Conservation (phyloP, 2,329 filamentous ascomycete species). For the Fusarium sp. region DNA sequence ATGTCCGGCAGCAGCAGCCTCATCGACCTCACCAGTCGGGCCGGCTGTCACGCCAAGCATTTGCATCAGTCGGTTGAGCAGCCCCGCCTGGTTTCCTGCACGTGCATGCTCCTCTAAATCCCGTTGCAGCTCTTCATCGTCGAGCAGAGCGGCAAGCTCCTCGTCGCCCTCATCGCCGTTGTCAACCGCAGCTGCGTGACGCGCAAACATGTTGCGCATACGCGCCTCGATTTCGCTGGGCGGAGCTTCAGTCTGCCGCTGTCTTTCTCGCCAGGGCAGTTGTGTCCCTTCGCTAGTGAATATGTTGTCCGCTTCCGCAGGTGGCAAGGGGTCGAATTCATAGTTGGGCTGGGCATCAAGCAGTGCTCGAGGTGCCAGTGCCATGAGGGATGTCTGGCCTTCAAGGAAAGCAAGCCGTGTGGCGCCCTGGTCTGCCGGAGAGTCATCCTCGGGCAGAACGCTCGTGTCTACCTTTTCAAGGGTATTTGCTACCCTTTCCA, state of each 20-base stretch:
- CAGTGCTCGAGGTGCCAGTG: conserved; percentile 74
- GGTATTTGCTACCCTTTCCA: conserved; percentile 76
- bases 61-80: conserved; percentile 33
- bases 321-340: conserved; percentile 86
- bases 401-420: conserved; percentile 84
- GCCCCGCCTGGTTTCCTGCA: conserved; percentile 43
- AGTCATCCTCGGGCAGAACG: conserved; percentile 55
- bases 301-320: conserved; percentile 65
- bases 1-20: conserved; percentile 22
- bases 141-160: conserved; percentile 42
- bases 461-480: conserved; percentile 58
- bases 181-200: conserved; percentile 30
- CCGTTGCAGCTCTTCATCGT: conserved; percentile 50
- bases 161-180: conserved; percentile 43
- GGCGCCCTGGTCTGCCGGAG: conserved; percentile 60
- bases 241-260: conserved; percentile 3
- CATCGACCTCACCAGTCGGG: conserved; percentile 28
- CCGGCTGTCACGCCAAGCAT: conserved; percentile 29
- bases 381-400: conserved; percentile 78
- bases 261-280: conserved; percentile 29
- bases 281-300: conserved; percentile 41
- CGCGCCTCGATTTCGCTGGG: conserved; percentile 43
- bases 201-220: conserved; percentile 46
- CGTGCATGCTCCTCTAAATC: conserved; percentile 48
- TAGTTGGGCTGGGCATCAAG: conserved; percentile 75